A percentile compares a stretch with the other conserved stretches of the same genome.
These are phyloP conservation scores for Mycena galopus DNA, from an alignment of 768 basidiomycete genomes.

Conservation along the genomic window DNA sequence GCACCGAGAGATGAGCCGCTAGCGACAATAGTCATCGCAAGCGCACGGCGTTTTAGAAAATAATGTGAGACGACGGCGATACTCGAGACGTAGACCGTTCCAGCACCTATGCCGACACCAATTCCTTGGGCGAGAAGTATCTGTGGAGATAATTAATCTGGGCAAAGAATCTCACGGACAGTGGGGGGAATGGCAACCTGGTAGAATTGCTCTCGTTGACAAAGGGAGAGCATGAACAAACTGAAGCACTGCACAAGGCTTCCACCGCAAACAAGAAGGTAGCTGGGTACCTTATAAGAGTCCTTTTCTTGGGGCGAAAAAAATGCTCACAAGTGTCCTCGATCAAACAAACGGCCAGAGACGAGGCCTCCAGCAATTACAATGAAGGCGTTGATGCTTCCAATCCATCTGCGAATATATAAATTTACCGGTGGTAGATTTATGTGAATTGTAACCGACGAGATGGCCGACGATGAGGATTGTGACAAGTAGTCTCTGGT, in stretches of 20 bases:
- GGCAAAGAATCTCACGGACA: no score
- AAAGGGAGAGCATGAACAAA: slow-evolving; percentile 61
- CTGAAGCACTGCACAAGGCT: slow-evolving; percentile 51
- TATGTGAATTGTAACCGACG: neutral
- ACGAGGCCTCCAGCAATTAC: slow-evolving; percentile 56
- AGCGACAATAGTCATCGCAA: slow-evolving; percentile 61
- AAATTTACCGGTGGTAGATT: slow-evolving; percentile 4
- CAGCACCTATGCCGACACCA: slow-evolving; percentile 49
- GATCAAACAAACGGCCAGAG: slow-evolving; percentile 60
- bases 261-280: slow-evolving; percentile 49
- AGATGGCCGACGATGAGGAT: neutral
- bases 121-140: slow-evolving; percentile 61
- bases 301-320: neutral
- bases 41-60: slow-evolving; percentile 52
- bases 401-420: slow-evolving; percentile 53
- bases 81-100: slow-evolving; percentile 58
- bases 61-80: slow-evolving; percentile 60
- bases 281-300: slow-evolving; percentile 33
- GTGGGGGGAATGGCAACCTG: slow-evolving; percentile 47
- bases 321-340: slow-evolving; percentile 58
- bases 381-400: slow-evolving; percentile 61
- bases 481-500: slow-evolving; percentile 1
- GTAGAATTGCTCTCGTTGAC: slow-evolving; percentile 55
- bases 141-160: slow-evolving; percentile 35
- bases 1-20: slow-evolving; percentile 62